Evolutionary conservation across 2,329 filamentous ascomycete species (phyloP).

Genomic region (Calonectria leucothoes): DNA sequence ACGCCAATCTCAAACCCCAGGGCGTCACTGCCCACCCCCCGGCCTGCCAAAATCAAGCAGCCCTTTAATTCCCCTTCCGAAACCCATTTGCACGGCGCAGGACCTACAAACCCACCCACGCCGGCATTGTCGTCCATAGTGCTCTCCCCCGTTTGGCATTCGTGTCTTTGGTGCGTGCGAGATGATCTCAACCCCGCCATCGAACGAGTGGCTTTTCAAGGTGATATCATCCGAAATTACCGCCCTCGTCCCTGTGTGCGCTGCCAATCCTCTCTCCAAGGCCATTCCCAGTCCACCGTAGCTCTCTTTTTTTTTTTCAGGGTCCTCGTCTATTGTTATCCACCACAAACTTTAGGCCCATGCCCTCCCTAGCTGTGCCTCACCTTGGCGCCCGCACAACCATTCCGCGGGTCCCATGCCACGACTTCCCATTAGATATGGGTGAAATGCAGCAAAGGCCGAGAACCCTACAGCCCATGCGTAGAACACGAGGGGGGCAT

Average conservation of each 20-base stretch:
- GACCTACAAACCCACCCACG: no score
- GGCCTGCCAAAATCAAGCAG: conserved; percentile 11
- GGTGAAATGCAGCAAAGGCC: not conserved
- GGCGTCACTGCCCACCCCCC: not conserved
- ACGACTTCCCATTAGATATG: not conserved
- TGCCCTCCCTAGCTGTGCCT: not conserved
- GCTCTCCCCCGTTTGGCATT: not conserved
- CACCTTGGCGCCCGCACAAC: conserved; percentile 1
- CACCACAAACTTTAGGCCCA: not conserved
- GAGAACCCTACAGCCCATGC: not conserved
- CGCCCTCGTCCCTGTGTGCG: conserved; percentile 15
- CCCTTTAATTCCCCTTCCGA: not conserved
- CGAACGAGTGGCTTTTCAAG: conserved; percentile 23
- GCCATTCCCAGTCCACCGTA: not conserved
- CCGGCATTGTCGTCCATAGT: conserved; percentile 23
- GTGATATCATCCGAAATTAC: conserved; percentile 35
- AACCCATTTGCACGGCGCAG: no score
- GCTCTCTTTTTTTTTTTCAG: not conserved
- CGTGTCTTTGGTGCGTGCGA: conserved; percentile 11
- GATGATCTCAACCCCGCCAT: conserved; percentile 25
- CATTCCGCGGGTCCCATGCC: not conserved
- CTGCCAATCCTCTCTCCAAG: not conserved
- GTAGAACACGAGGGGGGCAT: not conserved
- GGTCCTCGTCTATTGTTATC: not conserved
- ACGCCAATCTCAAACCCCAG: conserved; percentile 11